Evolutionary conservation across 192 early-diverging fungal genomes (phyloP).

Genomic region (Gonapodya prolifera): DNA sequence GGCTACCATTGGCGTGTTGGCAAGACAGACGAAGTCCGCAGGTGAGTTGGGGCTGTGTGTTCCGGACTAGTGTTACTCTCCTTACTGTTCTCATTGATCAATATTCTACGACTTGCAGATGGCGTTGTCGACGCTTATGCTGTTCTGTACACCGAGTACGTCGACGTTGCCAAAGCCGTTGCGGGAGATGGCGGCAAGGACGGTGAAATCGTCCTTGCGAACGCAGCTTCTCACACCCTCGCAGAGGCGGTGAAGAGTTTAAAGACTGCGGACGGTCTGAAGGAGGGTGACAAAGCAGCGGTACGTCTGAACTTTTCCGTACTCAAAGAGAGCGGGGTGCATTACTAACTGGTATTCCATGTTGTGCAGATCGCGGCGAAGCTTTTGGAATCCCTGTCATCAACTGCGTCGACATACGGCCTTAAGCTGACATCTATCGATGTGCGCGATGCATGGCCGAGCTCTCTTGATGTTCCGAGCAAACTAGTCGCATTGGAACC

Average conservation of each 20-base stretch:
- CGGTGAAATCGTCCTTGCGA: neutral
- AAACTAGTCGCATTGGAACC: neutral
- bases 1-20: neutral
- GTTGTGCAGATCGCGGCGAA: neutral
- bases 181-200: neutral
- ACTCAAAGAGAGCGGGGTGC: too few relatives aligned
- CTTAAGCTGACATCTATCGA: neutral
- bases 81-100: neutral
- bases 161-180: neutral
- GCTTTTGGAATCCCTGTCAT: neutral
- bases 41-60: neutral
- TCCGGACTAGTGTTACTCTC: too few relatives aligned
- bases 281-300: neutral
- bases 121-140: constrained; percentile 1
- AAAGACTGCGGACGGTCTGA: neutral
- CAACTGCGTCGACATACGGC: neutral
- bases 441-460: neutral
- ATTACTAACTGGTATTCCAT: too few relatives aligned
- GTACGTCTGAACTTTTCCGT: neutral
- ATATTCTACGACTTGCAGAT: neutral
- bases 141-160: constrained; percentile 1
- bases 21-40: neutral
- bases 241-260: neutral
- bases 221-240: neutral
- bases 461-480: neutral